These are phyloP conservation scores for Suillus hirtellus DNA, from an alignment of 768 basidiomycete species.

Conservation along the genomic window DNA sequence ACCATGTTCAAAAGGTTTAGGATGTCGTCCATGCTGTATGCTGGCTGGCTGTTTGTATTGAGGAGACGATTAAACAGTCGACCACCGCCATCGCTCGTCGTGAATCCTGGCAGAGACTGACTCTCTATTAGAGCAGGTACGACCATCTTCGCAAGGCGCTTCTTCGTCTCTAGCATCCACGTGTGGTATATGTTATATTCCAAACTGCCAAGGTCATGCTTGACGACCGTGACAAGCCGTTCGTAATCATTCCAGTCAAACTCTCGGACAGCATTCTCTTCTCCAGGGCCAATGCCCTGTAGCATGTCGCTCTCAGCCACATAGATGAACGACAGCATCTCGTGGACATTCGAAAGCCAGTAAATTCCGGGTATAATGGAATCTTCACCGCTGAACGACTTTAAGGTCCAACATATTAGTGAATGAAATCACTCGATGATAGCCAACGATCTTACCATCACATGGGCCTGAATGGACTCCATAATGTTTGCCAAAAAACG, in stretches of 20 bases:
- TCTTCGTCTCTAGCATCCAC: constrained; percentile 99
- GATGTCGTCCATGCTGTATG: constrained; percentile 98
- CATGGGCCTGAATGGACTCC: constrained; percentile 96
- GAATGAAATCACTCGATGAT: background rate
- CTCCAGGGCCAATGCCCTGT: constrained; percentile 95
- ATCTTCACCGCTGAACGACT: constrained; percentile 93
- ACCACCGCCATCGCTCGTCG: constrained; percentile 90
- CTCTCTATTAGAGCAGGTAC: constrained; percentile 98
- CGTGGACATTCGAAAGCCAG: constrained; percentile 99
- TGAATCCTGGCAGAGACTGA: constrained; percentile 96
- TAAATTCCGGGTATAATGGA: constrained; percentile 95
- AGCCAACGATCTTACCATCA: constrained; percentile 72
- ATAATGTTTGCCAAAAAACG: constrained; percentile 98
- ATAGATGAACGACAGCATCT: constrained; percentile 98
- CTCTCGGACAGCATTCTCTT: constrained; percentile 86
- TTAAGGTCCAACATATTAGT: constrained; percentile 12
- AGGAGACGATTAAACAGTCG: constrained; percentile 92
- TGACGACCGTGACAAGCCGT: constrained; percentile 94
- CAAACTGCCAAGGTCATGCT: constrained; percentile 95
- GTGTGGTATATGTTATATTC: constrained; percentile 99
- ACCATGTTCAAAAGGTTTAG: constrained; percentile 96
- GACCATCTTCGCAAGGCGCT: constrained; percentile 94
- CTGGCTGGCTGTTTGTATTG: constrained; percentile 81
- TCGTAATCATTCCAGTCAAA: constrained; percentile 99
- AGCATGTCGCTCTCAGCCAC: constrained; percentile 99